Evolutionary conservation across 305 asterid genomes (phyloP), one percentile per base, ranked within the genome.

Genomic region (Solanum aculeatissimum): DNA sequence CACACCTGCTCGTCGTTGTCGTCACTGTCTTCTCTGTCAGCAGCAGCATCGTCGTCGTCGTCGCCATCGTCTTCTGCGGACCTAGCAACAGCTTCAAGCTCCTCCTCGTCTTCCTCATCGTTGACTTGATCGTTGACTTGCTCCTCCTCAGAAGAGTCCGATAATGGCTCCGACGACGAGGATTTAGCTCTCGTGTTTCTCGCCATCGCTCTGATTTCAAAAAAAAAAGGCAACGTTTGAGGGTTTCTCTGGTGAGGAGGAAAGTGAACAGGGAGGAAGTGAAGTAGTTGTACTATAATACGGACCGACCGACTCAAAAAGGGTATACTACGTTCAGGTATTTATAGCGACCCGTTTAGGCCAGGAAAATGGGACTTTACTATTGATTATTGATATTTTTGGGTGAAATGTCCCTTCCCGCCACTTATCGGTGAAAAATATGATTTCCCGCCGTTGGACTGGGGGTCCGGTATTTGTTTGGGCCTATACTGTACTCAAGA

Each of bases 71-170:
- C 98, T 1, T 94, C 96, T 21, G 97, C 98, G 1, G 94, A 62
- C 54, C 96, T 93, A 58, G 96, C 99, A 13, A 97, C 99, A 23
- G 95, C 99, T 85, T 93, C 97, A 25, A 97, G 95, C 89, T 97
- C 98, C 88, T 92, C 98, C 68, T 97, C 98, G 83, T 97, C 99
- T 69, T 90, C 98, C 88, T 92, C 98, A 4, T 93, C 98, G 84
- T 86, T 86, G 58, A 86, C 86, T 86, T 85, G 92, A 87, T 90
- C 95, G 89, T 89, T 91, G 87, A 86, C 90, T 82, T 43, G 71
- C 87, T 87, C 91, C 66, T 90, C 95, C 78, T 69, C 83, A 63
- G 62, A 89, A 84, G 80, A 65, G 19, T 68, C 84, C 79, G 89
- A 84, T 21, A 83, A 49, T 29, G 89, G 74, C 75, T 89, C 92